These are phyloP conservation scores for Xylariaceae sp. DNA, from an alignment of 2,329 filamentous ascomycete genomes.

Conservation along the genomic window DNA sequence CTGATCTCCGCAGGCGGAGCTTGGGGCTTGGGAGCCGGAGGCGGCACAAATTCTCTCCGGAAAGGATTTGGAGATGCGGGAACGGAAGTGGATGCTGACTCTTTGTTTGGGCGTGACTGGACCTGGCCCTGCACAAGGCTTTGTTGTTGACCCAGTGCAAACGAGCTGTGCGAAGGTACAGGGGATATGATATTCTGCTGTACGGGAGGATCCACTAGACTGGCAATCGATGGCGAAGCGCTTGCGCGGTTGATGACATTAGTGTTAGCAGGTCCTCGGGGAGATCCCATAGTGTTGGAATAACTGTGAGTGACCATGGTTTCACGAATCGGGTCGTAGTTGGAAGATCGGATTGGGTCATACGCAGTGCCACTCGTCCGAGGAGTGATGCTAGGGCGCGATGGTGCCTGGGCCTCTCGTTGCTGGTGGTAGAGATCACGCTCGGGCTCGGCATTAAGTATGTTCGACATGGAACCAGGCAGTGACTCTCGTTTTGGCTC, in stretches of 20 bases:
- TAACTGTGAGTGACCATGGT: slow-evolving; percentile 56
- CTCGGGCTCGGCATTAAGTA: slow-evolving; percentile 54
- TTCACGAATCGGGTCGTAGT: slow-evolving; percentile 62
- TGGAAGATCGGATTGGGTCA: slow-evolving; percentile 81
- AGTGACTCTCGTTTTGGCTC: slow-evolving; percentile 51
- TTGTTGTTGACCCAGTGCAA: slow-evolving; percentile 30
- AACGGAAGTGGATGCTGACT: slow-evolving; percentile 32
- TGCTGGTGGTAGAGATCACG: slow-evolving; percentile 44
- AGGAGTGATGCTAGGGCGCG: slow-evolving; percentile 40
- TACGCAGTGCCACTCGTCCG: slow-evolving; percentile 79
- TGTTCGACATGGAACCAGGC: slow-evolving; percentile 53
- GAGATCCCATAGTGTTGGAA: slow-evolving; percentile 48
- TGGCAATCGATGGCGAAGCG: slow-evolving; percentile 87
- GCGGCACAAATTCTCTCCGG: slow-evolving; percentile 36
- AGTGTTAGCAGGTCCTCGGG: slow-evolving; percentile 38
- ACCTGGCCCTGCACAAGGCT: slow-evolving; percentile 24
- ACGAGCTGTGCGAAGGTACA: slow-evolving; percentile 36
- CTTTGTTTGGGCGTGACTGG: slow-evolving; percentile 32
- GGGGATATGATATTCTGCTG: slow-evolving; percentile 41
- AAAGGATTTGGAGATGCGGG: slow-evolving; percentile 44
- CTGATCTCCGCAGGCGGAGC: slow-evolving; percentile 35
- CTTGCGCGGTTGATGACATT: slow-evolving; percentile 66
- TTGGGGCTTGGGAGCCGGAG: slow-evolving; percentile 32
- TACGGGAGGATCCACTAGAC: slow-evolving; percentile 73
- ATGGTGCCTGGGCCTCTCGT: slow-evolving; percentile 44